These are phyloP conservation scores for Neurospora sp. DNA, from an alignment of 495 filamentous ascomycete genomes.

Conservation along the genomic window DNA sequence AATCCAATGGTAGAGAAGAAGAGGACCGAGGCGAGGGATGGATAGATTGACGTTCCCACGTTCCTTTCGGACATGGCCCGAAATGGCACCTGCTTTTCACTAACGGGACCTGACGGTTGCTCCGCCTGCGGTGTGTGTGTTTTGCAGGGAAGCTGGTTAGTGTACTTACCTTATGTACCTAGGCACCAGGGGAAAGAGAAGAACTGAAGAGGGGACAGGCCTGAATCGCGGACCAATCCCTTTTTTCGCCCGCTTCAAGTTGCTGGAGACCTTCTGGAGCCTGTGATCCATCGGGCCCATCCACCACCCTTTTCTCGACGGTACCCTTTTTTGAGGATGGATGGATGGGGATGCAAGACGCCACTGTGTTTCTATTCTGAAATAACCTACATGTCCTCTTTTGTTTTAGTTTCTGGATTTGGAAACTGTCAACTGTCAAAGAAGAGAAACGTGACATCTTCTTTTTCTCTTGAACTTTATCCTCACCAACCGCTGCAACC, in stretches of 20 bases:
- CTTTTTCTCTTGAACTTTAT: too few species aligned
- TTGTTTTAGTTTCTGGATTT: neutral
- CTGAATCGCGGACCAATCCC: neutral
- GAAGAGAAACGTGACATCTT: neutral
- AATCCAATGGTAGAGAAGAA: neutral
- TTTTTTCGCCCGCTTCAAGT: neutral
- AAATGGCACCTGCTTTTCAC: neutral
- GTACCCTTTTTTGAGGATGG: neutral
- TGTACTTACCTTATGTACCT: too few species aligned
- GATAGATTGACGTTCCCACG: neutral
- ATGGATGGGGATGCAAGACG: neutral
- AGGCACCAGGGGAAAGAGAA: neutral
- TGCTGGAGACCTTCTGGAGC: neutral
- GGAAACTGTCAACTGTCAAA: neutral
- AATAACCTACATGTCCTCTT: neutral
- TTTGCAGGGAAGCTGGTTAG: neutral
- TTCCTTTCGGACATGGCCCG: neutral
- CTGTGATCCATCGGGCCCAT: neutral
- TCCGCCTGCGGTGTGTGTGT: neutral
- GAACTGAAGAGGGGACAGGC: neutral
- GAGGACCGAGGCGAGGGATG: neutral
- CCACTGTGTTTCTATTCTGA: neutral
- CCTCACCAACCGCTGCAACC: neutral
- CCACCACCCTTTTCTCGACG: neutral
- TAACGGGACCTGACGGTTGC: neutral